phyloP scores from a whole-genome alignment of 2,329 filamentous ascomycete species.

The Xenoacremonium recifei region DNA sequence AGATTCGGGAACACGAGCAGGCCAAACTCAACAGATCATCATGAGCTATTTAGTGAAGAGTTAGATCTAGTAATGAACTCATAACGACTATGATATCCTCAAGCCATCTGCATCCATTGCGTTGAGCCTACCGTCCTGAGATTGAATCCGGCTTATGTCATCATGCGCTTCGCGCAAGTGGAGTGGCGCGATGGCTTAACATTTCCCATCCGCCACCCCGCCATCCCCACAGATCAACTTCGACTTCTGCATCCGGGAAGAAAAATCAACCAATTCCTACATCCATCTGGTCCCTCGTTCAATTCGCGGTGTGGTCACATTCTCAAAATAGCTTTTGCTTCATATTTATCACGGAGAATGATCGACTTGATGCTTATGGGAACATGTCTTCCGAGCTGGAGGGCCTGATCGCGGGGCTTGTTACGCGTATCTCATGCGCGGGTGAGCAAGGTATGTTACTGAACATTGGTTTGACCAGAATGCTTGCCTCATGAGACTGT shows the following conservation, averaged over 20 bases:
- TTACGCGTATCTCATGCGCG: slow-evolving; percentile 36
- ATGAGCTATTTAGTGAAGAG: too few relatives aligned
- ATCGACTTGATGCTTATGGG: slow-evolving; percentile 9
- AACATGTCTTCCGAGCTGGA: slow-evolving; percentile 39
- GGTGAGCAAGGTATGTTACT: slow-evolving; percentile 35
- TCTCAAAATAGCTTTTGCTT: slow-evolving; percentile 16
- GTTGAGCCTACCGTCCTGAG: too few relatives aligned
- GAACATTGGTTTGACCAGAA: neutral
- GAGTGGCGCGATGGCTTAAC: slow-evolving; percentile 2
- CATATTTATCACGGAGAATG: slow-evolving; percentile 26
- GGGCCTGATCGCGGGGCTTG: slow-evolving; percentile 34
- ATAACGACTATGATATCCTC: neutral
- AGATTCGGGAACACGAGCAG: slow-evolving; percentile 37
- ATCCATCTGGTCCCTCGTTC: slow-evolving; percentile 24
- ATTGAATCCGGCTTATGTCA: slow-evolving; percentile 28
- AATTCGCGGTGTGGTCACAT: slow-evolving; percentile 25
- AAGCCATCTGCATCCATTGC: too few relatives aligned
- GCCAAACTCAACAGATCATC: too few relatives aligned
- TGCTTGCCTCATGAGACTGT: too few relatives aligned
- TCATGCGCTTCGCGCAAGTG: slow-evolving; percentile 1
- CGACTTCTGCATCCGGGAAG: slow-evolving; percentile 7
- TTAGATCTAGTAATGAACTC: too few relatives aligned
- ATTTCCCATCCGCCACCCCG: slow-evolving; percentile 7
- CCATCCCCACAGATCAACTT: slow-evolving; percentile 18
- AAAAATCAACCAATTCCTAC: slow-evolving; percentile 16